These are phyloP conservation scores for Acacia crassicarpa DNA, from an alignment of 306 rosid species.

Conservation along the genomic window DNA sequence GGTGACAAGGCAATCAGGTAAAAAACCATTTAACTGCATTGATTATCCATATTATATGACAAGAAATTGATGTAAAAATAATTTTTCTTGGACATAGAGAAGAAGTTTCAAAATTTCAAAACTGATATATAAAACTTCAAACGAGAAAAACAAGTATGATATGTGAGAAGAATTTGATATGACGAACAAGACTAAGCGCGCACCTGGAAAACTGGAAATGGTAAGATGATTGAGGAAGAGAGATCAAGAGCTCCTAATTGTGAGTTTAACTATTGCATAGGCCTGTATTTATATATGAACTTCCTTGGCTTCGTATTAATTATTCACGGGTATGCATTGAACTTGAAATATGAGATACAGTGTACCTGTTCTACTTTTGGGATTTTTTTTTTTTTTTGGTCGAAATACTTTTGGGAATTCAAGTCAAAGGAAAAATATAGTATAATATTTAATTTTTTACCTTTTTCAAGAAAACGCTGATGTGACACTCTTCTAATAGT, in stretches of 20 bases:
- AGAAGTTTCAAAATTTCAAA: neutral
- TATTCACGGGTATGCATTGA: neutral
- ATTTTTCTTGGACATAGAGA: neutral
- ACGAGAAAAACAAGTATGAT: neutral
- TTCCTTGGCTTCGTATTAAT: neutral
- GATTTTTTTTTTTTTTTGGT: too few species aligned
- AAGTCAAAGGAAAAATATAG: neutral
- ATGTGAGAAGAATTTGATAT: neutral
- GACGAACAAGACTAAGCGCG: neutral
- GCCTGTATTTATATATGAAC: neutral
- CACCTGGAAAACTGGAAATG: neutral
- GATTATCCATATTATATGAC: neutral
- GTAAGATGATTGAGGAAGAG: neutral
- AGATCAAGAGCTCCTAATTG: neutral
- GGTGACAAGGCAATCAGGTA: too few species aligned
- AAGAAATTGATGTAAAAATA: neutral
- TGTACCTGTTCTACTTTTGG: neutral
- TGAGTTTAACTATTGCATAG: neutral
- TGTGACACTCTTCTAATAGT: too few species aligned
- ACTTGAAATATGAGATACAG: neutral
- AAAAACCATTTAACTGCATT: neutral
- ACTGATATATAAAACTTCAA: neutral
- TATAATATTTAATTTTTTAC: neutral
- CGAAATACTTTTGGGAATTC: too few species aligned
- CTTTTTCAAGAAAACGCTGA: neutral